Base-by-base conservation (phyloP, 176 grass and related monocot genomes). In the Tillandsia leiboldiana region DNA sequence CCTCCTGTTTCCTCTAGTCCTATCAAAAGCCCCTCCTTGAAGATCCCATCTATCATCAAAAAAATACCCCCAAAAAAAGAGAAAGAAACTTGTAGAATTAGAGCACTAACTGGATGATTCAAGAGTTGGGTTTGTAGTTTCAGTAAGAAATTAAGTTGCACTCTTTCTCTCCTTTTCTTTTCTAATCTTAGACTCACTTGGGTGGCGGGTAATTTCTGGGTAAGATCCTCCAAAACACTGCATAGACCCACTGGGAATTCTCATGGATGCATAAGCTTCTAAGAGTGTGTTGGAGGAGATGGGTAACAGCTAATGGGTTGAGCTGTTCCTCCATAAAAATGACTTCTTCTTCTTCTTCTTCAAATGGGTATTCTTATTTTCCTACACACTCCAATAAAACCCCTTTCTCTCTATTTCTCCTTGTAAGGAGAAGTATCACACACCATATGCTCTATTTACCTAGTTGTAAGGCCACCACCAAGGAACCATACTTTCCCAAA, bases 1-100 rank as follows among this genome's bases (percentile, higher is more conserved):
- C 80, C 94, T 93, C 81, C 87, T 81, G 80, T 99, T 99, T 75
- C 87, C 94, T 88, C 94, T 86, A 52, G 77, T 90, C 80, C 94
- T 81, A 79, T 99, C 94, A 61, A 86, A 93, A 65, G 84, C 80
- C 64, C 85, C 84, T 72, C 81, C 84, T 47, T 86, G 84, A 66
- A 99, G 82, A 99, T 99, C 94, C 94, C 94, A 99, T 73, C 94
- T 99, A 83, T 23, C 56, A 20, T 75, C 20, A 58, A 63, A 11
- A 11, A 73, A 1, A 14, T 51, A 68, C 9, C 28, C 28, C n/a
- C 23, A 66, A 68, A 48, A 72, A 76, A 18, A 17, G 68, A 48
- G 5, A 67, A 76, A 49, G 1, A 3, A 47, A 75, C 33, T 52
- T 67, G 48, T 42, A 12, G 24, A 33, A 48, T 42, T 13, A 18